Evolutionary conservation across 2,329 filamentous ascomycete species (phyloP).

Genomic region (Fusarium coffeatum): DNA sequence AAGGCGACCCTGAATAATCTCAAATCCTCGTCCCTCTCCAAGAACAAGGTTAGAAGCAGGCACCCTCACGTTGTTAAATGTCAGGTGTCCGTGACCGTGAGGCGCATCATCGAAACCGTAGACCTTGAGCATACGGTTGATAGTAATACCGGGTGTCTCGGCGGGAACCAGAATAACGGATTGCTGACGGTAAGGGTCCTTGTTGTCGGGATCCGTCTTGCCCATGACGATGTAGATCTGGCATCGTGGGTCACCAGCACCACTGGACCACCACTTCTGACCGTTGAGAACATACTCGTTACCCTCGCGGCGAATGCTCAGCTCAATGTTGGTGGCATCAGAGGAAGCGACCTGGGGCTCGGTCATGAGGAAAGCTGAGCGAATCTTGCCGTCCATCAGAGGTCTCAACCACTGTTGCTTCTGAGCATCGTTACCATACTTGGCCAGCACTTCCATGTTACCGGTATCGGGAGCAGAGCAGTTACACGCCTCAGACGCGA

Average conservation of each 20-base stretch:
- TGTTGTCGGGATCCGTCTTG: slow-evolving; percentile 82
- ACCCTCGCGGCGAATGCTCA: slow-evolving; percentile 84
- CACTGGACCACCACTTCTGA: slow-evolving; percentile 99
- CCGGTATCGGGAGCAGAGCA: slow-evolving; percentile 92
- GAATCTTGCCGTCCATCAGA: slow-evolving; percentile 84
- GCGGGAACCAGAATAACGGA: slow-evolving; percentile 92
- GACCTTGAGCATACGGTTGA: slow-evolving; percentile 92
- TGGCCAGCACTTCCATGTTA: slow-evolving; percentile 95
- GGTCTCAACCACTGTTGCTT: slow-evolving; percentile 87
- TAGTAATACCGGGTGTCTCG: slow-evolving; percentile 84
- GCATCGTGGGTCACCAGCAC: slow-evolving; percentile 92
- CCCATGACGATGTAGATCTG: slow-evolving; percentile 97
- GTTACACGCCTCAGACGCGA: slow-evolving; percentile 88
- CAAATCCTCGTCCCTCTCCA: slow-evolving; percentile 93
- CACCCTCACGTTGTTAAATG: slow-evolving; percentile 89
- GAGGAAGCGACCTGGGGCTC: slow-evolving; percentile 89
- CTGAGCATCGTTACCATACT: slow-evolving; percentile 87
- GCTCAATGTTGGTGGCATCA: slow-evolving; percentile 92
- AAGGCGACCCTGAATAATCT: slow-evolving; percentile 97
- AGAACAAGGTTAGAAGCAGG: slow-evolving; percentile 87
- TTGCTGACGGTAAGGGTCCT: slow-evolving; percentile 87
- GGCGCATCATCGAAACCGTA: slow-evolving; percentile 99
- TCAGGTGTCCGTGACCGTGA: slow-evolving; percentile 94
- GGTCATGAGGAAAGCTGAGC: slow-evolving; percentile 93
- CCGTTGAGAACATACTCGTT: slow-evolving; percentile 93